Conservation (phyloP, 2,329 filamentous ascomycete genomes). For the Clonostachys byssicola region DNA sequence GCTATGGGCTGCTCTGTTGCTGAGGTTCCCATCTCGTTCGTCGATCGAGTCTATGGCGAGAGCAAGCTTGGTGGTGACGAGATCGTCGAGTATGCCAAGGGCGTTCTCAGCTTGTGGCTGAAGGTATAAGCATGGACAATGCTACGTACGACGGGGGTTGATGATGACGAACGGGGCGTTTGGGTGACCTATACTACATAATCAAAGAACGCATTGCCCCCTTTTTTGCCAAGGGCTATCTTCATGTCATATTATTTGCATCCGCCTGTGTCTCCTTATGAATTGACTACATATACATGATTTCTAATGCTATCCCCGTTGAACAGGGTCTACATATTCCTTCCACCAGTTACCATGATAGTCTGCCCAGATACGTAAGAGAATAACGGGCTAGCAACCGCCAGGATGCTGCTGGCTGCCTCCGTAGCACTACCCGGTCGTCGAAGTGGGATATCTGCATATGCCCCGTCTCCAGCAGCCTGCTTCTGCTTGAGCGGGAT, state of each 20-base stretch:
- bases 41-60: constrained; percentile 92
- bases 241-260: too few relatives aligned
- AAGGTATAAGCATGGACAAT: constrained; percentile 51
- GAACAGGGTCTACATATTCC: constrained; percentile 43
- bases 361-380: constrained; percentile 85
- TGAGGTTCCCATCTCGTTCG: constrained; percentile 95
- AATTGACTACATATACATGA: not conserved
- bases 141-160: too few relatives aligned
- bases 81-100: constrained; percentile 95
- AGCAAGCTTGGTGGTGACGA: constrained; percentile 92
- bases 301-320: not conserved
- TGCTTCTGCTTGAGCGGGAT: constrained; percentile 61
- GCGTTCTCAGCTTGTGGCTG: constrained; percentile 72
- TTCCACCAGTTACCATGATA: constrained; percentile 78
- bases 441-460: constrained; percentile 73
- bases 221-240: not conserved
- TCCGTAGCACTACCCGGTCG: constrained; percentile 75
- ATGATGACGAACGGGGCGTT: constrained; percentile 20
- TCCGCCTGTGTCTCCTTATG: not conserved
- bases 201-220: not conserved
- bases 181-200: constrained; percentile 21
- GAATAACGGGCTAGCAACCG: constrained; percentile 76
- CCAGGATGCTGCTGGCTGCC: constrained; percentile 73
- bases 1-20: constrained; percentile 91
- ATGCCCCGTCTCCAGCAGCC: constrained; percentile 31